Conservation (phyloP, 352 stramenopile species). For the Pythium dissotocum region DNA sequence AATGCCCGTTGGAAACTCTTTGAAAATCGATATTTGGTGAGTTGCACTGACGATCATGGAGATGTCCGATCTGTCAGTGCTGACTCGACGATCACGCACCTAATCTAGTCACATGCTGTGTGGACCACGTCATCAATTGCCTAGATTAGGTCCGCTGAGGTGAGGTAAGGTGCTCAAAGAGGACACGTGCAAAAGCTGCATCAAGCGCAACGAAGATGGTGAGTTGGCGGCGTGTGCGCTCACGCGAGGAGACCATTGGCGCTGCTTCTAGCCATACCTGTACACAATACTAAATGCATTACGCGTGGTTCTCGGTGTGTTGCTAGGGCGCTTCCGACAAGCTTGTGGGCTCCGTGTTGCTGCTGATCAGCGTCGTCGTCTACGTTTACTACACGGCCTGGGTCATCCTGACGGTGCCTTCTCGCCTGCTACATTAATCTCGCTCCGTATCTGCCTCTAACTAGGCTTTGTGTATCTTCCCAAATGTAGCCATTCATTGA, state of each 20-base stretch:
- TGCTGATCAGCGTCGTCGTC: slow-evolving; percentile 77
- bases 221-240: not conserved
- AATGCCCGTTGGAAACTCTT: not conserved
- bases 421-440: not conserved
- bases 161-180: not conserved
- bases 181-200: not conserved
- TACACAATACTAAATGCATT: not conserved
- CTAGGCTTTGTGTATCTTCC: not conserved
- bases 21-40: not conserved
- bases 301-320: not conserved
- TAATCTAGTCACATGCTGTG: not conserved
- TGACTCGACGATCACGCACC: not conserved
- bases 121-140: not conserved
- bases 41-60: not conserved
- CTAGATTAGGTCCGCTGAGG: not conserved
- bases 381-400: slow-evolving; percentile 93
- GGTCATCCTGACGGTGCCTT: slow-evolving; percentile 86
- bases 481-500: slow-evolving; percentile 84
- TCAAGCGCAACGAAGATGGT: slow-evolving; percentile 11
- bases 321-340: slow-evolving; percentile 77
- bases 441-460: not conserved
- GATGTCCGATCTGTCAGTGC: not conserved
- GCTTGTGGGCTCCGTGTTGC: slow-evolving; percentile 66
- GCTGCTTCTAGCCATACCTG: not conserved
- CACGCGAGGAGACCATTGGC: not conserved